Base-by-base conservation (phyloP, 306 rosid species). In the Fragaria nilgerrensis region DNA sequence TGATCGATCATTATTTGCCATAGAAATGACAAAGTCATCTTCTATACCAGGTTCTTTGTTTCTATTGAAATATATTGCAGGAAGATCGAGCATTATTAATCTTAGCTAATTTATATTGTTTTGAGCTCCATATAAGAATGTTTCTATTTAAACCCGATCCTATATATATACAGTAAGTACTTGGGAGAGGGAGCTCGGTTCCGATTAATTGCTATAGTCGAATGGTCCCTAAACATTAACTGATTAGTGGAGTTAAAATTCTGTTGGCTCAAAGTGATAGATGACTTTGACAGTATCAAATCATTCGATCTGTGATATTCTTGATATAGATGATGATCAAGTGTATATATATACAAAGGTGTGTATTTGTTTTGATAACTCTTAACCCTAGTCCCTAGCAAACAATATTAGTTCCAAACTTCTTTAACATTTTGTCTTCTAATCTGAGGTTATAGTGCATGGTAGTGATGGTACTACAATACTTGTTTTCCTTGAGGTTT, bases 1-100 rank as follows among this genome's bases (percentile, higher is more conserved):
- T 68, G 64, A 29, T 48, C 87, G 13, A n/a, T 79, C 74, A 61
- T 78, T 72, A 74, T 71, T 74, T 79, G 3, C 52, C 34, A 81
- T 75, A 23, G 78, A 70, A 80, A 75, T 82, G 78, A 73, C 65
- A 76, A 55, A 39, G 34, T 62, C 47, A 65, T 65, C 70, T 17
- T 20, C 3, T 63, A 63, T 7, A 63, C 68, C 70, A 36, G 70
- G 27, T 66, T 64, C 43, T 44, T 64, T 34, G 17, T 29, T 34
- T 32, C 43, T 8, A 14, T 61, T 23, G 10, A 53, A n/a, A 20
- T 53, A 20, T 19, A 53, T 53, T 53, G 58, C 23, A 52, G 23
- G 36, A 61, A 27, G 66, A 61, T 14, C 32, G 1, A 61, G 19
- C 39, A 61, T 61, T n/a, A 22, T 58, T 7, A 52, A 23, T 58